Evolutionary conservation across 345 rosid species (phyloP), one percentile per base, ranked within the genome.

Genomic region (Camelina hispida): DNA sequence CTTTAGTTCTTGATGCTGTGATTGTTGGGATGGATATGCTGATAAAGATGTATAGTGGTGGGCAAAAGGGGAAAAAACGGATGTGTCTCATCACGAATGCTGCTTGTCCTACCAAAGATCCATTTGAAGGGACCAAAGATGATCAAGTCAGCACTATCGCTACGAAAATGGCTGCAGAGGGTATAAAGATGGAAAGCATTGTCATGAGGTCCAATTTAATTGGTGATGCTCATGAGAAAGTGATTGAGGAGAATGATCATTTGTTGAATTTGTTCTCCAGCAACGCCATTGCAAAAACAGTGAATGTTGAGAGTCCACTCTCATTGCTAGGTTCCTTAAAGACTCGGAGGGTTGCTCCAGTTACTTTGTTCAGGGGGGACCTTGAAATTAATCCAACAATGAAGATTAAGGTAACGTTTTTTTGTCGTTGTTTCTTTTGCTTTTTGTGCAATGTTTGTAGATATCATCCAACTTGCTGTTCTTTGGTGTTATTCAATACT

Each of bases 11-110:
- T 82, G 99, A 92, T 85, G 96, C 93, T 68, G 61, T 95, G 65
- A 87, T 90, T 80, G 96, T 92, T 77, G 99, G 97, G 67, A 86
- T 95, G 91, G 99, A 91, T 80, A 86, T 92, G 91, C 78, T 95
- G 79, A 91, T 95, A 62, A 95, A 95, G 77, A 85, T 66, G 69
- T 95, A 88, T 77, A 81, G 83, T 62, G 48, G 34, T 50, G 60
- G 83, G n/a, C 72, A 81, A 81, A 89, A 86, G 80, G 96, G 97
- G 72, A 95, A 87, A 77, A 92, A 95, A 76, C 89, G 90, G 30
- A 60, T 95, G 13, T 92, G 93, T 79, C 92, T 95, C 56, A 81
- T 92, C 40, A 91, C 93, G 1, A 86, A 90, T 76, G 97, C 90
- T 52, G 78, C 77, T 5, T 83, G 84, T 79, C 89, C 91, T 75